Evolutionary conservation across 176 grass and related monocot genomes (phyloP), one percentile per base, ranked within the genome.

Genomic region (Juncus inflexus): DNA sequence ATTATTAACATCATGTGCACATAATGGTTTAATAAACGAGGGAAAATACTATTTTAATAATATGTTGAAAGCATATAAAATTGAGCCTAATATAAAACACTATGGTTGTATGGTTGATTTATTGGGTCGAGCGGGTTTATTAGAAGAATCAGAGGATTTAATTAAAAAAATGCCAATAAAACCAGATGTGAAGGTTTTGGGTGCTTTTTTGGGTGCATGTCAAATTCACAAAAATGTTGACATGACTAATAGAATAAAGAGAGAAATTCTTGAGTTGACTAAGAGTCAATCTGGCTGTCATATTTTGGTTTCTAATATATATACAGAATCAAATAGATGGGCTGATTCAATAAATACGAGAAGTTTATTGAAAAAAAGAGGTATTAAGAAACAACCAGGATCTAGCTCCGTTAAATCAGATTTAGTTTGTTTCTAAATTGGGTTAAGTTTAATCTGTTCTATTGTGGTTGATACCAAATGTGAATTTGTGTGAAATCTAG

Each of bases 61-160:
- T 55, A 95, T 95, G 90, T 3, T 28, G 62, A 85, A 62, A 52
- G 15, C 36, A 35, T 80, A 65, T 6, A 64, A 69, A 8, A 47
- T 95, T 65, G 42, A 78, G 62, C 84, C 78, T 0, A 72, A 80
- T 50, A 40, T 77, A 8, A 88, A 86, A 76, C 90, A 89, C 45
- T 89, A 95, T 42, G 78, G 81, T 35, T 95, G 90, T 78, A 83
- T 95, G 76, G 82, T 95, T n/a, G 90, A 89, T 43, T 75, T 95
- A 55, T 55, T 95, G 16, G 85, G 79, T 7, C 76, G 85, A 35
- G 81, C 81, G 8, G 85, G 85, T 49, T 61, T 95, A 64, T 62
- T 95, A 58, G 90, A 89, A 61, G 90, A 89, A 61, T 84, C 85
- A 9, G 81, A 85, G 77, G 76, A 74, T 40, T 9, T 89, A 10